A percentile compares a stretch with the other conserved stretches of the same genome.
Evolutionary conservation across 1,284 basidiomycete species (phyloP).

Genomic region (Irpex sp.): DNA sequence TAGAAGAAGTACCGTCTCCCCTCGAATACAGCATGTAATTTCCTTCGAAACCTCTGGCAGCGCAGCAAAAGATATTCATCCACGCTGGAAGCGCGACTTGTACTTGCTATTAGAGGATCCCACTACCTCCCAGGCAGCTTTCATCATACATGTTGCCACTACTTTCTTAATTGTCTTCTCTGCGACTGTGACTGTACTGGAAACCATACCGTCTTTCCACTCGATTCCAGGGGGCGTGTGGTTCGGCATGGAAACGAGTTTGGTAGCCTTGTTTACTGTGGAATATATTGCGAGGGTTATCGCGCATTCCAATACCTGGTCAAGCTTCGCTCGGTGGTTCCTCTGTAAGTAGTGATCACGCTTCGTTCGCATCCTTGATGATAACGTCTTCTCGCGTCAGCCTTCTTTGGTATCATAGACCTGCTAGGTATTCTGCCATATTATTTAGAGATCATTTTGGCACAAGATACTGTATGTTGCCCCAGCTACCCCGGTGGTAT

Average conservation of each 20-base stretch:
- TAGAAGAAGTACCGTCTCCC: not conserved
- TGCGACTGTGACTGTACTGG: slow-evolving; percentile 76
- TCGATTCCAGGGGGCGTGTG: slow-evolving; percentile 63
- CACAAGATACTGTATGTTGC: slow-evolving; percentile 73
- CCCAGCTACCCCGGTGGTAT: not conserved
- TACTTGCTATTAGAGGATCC: slow-evolving; percentile 64
- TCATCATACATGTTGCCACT: slow-evolving; percentile 57
- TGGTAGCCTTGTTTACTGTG: slow-evolving; percentile 79
- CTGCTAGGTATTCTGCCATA: slow-evolving; percentile 81
- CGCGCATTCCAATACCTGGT: slow-evolving; percentile 62
- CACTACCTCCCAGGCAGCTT: slow-evolving; percentile 59
- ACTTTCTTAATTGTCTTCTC: slow-evolving; percentile 64
- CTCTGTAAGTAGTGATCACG: slow-evolving; percentile 45
- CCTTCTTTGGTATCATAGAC: slow-evolving; percentile 84
- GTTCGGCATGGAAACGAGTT: slow-evolving; percentile 75
- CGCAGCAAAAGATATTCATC: slow-evolving; percentile 32
- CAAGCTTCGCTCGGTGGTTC: slow-evolving; percentile 53
- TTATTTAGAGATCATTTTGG: slow-evolving; percentile 78
- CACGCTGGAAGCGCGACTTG: slow-evolving; percentile 52
- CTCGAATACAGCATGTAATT: slow-evolving; percentile 11
- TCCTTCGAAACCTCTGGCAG: slow-evolving; percentile 20
- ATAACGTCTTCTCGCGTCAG: slow-evolving; percentile 29
- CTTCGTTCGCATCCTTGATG: slow-evolving; percentile 2
- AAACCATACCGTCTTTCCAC: slow-evolving; percentile 81
- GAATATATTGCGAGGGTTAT: slow-evolving; percentile 66